phyloP scores from a whole-genome alignment of 2,329 filamentous ascomycete species.

The Magnaporthiopsis incrustans region DNA sequence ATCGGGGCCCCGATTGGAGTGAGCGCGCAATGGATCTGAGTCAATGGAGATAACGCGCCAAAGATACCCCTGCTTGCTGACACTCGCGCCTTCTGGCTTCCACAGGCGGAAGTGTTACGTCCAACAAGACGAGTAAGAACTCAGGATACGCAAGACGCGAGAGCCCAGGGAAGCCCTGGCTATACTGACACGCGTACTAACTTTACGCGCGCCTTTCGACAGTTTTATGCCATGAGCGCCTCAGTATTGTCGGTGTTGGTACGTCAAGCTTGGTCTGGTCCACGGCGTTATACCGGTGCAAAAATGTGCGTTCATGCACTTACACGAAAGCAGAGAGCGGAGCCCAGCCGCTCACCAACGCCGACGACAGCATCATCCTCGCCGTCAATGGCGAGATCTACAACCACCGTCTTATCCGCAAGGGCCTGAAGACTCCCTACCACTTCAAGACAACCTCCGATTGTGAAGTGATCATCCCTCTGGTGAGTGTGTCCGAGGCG shows the following conservation, averaged over 20 bases:
- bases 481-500: constrained; percentile 50
- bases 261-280: constrained; percentile 24
- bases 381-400: constrained; percentile 99
- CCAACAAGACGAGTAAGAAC: constrained; percentile 78
- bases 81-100: constrained; percentile 7
- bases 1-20: constrained; percentile 99
- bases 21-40: constrained; percentile 35
- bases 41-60: constrained; percentile 11
- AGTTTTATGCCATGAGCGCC: constrained; percentile 94
- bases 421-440: constrained; percentile 73
- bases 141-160: constrained; percentile 7
- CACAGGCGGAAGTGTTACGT: constrained; percentile 77
- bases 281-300: neutral
- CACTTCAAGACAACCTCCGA: constrained; percentile 98
- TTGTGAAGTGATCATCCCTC: constrained; percentile 96
- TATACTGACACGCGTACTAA: constrained; percentile 16
- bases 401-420: constrained; percentile 94
- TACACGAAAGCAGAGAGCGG: constrained; percentile 62
- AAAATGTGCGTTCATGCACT: constrained; percentile 10
- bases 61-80: constrained; percentile 21
- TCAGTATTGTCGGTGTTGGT: constrained; percentile 97
- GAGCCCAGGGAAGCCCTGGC: neutral
- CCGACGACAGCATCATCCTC: constrained; percentile 78
- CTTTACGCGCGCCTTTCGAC: constrained; percentile 15
- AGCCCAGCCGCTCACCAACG: constrained; percentile 89